phyloP scores from a whole-genome alignment of 345 rosid species.

The Ceriops decandra region DNA sequence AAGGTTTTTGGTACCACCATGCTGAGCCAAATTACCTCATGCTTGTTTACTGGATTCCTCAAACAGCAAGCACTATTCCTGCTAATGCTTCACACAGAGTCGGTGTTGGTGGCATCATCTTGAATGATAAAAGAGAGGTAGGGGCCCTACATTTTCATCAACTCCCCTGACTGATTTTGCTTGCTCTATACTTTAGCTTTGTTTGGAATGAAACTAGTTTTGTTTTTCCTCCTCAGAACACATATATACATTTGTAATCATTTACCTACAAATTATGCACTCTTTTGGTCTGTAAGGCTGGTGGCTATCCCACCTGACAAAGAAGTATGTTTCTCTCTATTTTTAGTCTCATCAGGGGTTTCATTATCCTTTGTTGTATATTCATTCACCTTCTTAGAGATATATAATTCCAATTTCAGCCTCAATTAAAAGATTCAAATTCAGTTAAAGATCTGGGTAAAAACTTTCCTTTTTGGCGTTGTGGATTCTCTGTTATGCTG shows the following conservation, averaged over 20 bases:
- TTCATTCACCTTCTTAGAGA: too few species aligned
- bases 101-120: conserved; percentile 65
- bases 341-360: not conserved
- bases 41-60: conserved; percentile 82
- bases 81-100: conserved; percentile 75
- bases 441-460: not conserved
- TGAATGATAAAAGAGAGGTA: conserved; percentile 74
- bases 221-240: too few species aligned
- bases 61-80: conserved; percentile 57
- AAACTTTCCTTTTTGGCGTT: conserved; percentile 3
- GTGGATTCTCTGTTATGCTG: not conserved
- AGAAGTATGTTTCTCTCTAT: not conserved
- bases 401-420: too few species aligned
- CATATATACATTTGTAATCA: too few species aligned
- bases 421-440: too few species aligned
- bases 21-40: conserved; percentile 80
- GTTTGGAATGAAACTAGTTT: not conserved
- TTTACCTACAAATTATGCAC: too few species aligned
- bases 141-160: not conserved
- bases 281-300: too few species aligned
- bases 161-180: not conserved
- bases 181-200: not conserved
- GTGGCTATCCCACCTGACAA: not conserved
- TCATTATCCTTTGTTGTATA: not conserved
- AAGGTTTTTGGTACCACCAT: conserved; percentile 75